Conservation (phyloP, 768 basidiomycete species). For the Boletus coccyginus region DNA sequence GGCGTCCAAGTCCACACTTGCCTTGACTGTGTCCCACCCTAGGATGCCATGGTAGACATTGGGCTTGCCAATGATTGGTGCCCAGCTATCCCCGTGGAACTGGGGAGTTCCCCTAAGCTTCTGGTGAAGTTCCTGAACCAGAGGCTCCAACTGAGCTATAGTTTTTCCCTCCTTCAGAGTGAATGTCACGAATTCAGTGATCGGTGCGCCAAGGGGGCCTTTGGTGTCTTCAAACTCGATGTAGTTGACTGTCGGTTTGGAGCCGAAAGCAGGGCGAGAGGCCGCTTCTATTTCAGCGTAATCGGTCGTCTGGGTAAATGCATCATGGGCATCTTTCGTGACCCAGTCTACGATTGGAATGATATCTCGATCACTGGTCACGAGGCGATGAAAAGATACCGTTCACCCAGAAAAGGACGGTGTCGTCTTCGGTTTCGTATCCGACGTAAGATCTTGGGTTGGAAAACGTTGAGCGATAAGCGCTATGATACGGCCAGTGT, state of each 20-base stretch:
- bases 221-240: constrained; percentile 23
- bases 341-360: constrained; percentile 23
- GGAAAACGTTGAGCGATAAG: constrained; percentile 5
- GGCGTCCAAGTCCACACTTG: constrained; percentile 5
- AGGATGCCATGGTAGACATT: constrained; percentile 29
- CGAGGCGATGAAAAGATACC: constrained; percentile 4
- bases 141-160: constrained; percentile 17
- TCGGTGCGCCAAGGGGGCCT: constrained; percentile 22
- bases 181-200: constrained; percentile 35
- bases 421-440: constrained; percentile 27
- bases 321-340: constrained; percentile 18
- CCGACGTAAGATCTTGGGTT: constrained; percentile 28
- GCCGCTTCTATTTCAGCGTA: constrained; percentile 1
- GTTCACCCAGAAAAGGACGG: constrained; percentile 27
- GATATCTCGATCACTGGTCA: constrained; percentile 2
- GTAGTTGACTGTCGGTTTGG: constrained; percentile 14
- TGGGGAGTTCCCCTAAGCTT: constrained; percentile 16
- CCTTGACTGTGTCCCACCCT: constrained; percentile 38
- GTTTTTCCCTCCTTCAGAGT: constrained; percentile 24
- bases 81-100: constrained; percentile 33
- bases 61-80: constrained; percentile 15
- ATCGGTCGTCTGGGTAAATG: constrained; percentile 9
- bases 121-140: constrained; percentile 24
- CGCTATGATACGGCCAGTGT: background rate
- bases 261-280: constrained; percentile 15